These are phyloP conservation scores for Cryptomeria japonica DNA, from an alignment of 75 land plant species.

Conservation along the genomic window DNA sequence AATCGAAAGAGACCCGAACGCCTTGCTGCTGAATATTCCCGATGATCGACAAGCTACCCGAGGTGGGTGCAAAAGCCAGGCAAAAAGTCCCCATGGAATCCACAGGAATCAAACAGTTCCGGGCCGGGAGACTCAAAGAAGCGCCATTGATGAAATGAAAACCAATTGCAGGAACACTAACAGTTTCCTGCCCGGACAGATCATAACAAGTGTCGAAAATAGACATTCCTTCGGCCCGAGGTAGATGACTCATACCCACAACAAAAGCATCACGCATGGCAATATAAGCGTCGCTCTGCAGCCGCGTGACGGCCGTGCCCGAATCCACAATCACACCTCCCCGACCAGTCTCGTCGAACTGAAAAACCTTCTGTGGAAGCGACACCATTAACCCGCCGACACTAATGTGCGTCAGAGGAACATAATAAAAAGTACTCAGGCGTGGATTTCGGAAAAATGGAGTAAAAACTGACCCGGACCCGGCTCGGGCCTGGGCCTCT, in stretches of 20 bases:
- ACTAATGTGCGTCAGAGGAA: slow-evolving; percentile 60
- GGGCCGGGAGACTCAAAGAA: slow-evolving; percentile 42
- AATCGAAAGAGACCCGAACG: neutral
- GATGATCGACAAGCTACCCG: neutral
- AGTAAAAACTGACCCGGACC: slow-evolving; percentile 49
- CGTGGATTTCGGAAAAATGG: slow-evolving; percentile 62
- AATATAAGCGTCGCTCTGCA: slow-evolving; percentile 48
- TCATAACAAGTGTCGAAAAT: slow-evolving; percentile 80
- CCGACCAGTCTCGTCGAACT: slow-evolving; percentile 29
- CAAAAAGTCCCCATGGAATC: slow-evolving; percentile 71
- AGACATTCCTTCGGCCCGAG: slow-evolving; percentile 33
- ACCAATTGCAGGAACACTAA: slow-evolving; percentile 65
- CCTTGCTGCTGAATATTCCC: neutral
- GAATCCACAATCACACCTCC: slow-evolving; percentile 77
- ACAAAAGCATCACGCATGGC: slow-evolving; percentile 61
- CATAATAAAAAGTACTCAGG: slow-evolving; percentile 71
- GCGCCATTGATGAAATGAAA: slow-evolving; percentile 59
- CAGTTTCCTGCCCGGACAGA: slow-evolving; percentile 35
- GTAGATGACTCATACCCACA: slow-evolving; percentile 34
- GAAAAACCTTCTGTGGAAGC: slow-evolving; percentile 37
- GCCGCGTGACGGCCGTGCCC: slow-evolving; percentile 75
- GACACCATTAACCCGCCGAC: slow-evolving; percentile 59
- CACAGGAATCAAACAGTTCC: slow-evolving; percentile 63
- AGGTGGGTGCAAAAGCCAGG: neutral
- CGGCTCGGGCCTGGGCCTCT: slow-evolving; percentile 18